phyloP scores from a whole-genome alignment of 2,329 filamentous ascomycete species.

The Xylaria sp. region DNA sequence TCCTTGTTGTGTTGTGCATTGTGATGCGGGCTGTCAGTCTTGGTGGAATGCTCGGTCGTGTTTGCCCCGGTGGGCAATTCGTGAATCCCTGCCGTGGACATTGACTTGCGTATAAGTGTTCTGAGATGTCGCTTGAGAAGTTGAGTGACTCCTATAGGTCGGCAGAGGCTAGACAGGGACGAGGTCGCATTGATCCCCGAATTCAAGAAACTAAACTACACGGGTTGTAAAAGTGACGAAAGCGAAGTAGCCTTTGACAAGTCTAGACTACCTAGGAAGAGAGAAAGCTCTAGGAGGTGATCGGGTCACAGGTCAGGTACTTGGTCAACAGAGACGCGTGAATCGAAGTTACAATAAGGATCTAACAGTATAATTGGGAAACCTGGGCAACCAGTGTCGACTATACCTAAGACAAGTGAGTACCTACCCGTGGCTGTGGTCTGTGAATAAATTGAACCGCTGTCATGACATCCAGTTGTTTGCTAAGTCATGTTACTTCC shows the following conservation, averaged over 20 bases:
- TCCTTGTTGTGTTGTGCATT: background rate
- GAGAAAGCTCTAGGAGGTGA: background rate
- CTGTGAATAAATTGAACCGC: background rate
- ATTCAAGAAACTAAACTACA: background rate
- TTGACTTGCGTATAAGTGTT: background rate
- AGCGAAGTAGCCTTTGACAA: background rate
- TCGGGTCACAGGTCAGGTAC: background rate
- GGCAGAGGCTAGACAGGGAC: background rate
- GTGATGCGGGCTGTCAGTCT: no score
- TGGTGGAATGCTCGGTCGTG: background rate
- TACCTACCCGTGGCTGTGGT: constrained; percentile 5
- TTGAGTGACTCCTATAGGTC: background rate
- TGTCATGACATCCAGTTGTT: background rate
- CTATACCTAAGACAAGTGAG: background rate
- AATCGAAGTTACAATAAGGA: background rate
- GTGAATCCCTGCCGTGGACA: background rate
- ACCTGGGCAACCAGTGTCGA: background rate
- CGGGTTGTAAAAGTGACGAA: background rate
- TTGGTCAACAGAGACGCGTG: background rate
- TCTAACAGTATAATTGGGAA: background rate
- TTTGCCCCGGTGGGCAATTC: background rate
- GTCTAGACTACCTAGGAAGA: background rate
- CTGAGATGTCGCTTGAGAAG: background rate
- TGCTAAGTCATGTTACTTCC: background rate
- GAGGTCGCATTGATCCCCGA: background rate